phyloP scores from a whole-genome alignment of 345 rosid genomes.

The Lagerstroemia speciosa region DNA sequence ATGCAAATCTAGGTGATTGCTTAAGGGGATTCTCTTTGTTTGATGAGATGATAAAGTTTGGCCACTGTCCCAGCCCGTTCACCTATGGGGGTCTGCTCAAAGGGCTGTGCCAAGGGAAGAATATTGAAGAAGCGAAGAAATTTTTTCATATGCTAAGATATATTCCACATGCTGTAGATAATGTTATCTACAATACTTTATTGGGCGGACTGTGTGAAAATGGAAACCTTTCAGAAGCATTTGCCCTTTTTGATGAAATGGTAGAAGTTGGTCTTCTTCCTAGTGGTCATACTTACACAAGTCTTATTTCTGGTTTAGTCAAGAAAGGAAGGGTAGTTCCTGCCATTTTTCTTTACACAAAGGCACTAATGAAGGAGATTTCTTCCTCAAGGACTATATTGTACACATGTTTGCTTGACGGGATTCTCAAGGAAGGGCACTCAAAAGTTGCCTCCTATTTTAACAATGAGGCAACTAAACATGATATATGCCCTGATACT shows the following conservation, averaged over 20 bases:
- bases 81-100: slow-evolving; percentile 74
- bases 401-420: slow-evolving; percentile 59
- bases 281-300: slow-evolving; percentile 55
- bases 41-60: slow-evolving; percentile 61
- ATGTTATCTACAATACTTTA: slow-evolving; percentile 56
- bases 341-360: slow-evolving; percentile 53
- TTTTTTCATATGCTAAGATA: slow-evolving; percentile 41
- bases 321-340: slow-evolving; percentile 56
- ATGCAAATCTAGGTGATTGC: slow-evolving; percentile 47
- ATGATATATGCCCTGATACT: slow-evolving; percentile 40
- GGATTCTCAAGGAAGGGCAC: slow-evolving; percentile 68
- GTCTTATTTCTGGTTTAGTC: slow-evolving; percentile 59
- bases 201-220: slow-evolving; percentile 47
- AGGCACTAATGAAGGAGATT: slow-evolving; percentile 34
- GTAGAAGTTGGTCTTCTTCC: slow-evolving; percentile 44
- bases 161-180: slow-evolving; percentile 56
- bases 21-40: slow-evolving; percentile 51
- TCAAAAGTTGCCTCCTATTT: slow-evolving; percentile 38
- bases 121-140: slow-evolving; percentile 48
- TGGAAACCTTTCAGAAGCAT: slow-evolving; percentile 54
- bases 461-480: slow-evolving; percentile 38
- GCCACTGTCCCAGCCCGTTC: slow-evolving; percentile 56
- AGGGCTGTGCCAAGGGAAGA: slow-evolving; percentile 74
- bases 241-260: slow-evolving; percentile 62
- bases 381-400: slow-evolving; percentile 30